Evolutionary conservation across 2,329 filamentous ascomycete genomes (phyloP), one percentile per base, ranked within the genome.

Genomic region (Sclerotinia glacialis): DNA sequence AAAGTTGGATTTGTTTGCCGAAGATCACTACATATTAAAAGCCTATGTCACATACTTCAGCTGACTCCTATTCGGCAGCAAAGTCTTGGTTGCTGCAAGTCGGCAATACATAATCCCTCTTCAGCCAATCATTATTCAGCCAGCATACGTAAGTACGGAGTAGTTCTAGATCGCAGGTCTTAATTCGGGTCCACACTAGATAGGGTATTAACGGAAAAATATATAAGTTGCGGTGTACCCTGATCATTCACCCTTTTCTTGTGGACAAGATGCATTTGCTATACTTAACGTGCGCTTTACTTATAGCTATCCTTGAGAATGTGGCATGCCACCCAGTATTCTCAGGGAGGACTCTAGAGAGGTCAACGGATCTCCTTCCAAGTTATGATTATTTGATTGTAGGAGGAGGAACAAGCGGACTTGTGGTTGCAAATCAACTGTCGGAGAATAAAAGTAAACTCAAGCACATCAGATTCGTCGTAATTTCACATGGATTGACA

Each of bases 301-400:
- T 63, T 53, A 3, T 53, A 12, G 34, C 60, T 9, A 16, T 63
- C 23, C 16, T 63, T 42, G 23, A 63, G 3, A 40, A n/a, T 54
- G 47, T 63, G 18, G 23, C 11, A 28, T 52, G 34, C 18, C 6
- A 63, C 7, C 47, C 47, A 52, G 18, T 54, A 21, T 63, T 42
- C 18, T 12, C 47, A 5, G 60, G 47, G 8, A 53, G 34, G 26
- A 21, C 54, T 8, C 23, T 54, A 1, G 47, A 63, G 18, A 63
- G 34, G 14, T 54, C 47, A 12, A 40, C 47, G 16, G 60, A 63
- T 31, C 28, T 65, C 14, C 21, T 65, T 6, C 37, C 18, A 37
- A 23, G 67, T 56, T 66, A 66, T n/a, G 64, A 66, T 55, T 66
- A 62, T 66, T 28, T 66, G 5, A 40, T 66, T 34, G 58, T 66